phyloP scores from a whole-genome alignment of 768 basidiomycete species.

The Rhizopogon vesiculosus region DNA sequence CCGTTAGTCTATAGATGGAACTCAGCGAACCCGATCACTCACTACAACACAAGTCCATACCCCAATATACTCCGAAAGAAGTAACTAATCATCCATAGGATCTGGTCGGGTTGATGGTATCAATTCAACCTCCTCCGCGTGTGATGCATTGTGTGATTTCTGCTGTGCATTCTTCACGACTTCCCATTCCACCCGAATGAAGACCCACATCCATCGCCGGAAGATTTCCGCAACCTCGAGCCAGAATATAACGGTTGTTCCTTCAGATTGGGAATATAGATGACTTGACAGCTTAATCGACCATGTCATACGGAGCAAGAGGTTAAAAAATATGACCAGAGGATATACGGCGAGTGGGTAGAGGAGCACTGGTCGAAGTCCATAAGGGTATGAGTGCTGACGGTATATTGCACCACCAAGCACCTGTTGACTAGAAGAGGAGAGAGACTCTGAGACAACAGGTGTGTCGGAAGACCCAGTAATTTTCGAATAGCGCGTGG shows the following conservation, averaged over 20 bases:
- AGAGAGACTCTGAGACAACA: slow-evolving; percentile 12
- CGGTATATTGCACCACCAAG: slow-evolving; percentile 10
- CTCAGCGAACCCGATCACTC: slow-evolving; percentile 2
- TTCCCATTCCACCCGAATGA: slow-evolving; percentile 97
- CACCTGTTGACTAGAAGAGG: slow-evolving; percentile 5
- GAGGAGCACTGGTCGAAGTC: slow-evolving; percentile 70
- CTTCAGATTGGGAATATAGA: slow-evolving; percentile 73
- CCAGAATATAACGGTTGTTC: slow-evolving; percentile 81
- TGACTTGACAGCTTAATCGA: slow-evolving; percentile 86
- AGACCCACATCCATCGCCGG: slow-evolving; percentile 97
- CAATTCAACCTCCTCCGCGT: slow-evolving; percentile 12
- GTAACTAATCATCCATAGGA: slow-evolving; percentile 11
- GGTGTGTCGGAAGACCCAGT: slow-evolving; percentile 11
- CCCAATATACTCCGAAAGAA: not conserved
- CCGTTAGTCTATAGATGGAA: not conserved
- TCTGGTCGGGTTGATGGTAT: slow-evolving; percentile 9
- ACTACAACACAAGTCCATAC: slow-evolving; percentile 8
- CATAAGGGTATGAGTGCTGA: slow-evolving; percentile 48
- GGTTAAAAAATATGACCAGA: slow-evolving; percentile 73
- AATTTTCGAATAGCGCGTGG: slow-evolving; percentile 38
- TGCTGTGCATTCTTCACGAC: slow-evolving; percentile 52
- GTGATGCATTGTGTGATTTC: not conserved
- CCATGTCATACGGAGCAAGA: slow-evolving; percentile 91
- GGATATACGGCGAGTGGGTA: slow-evolving; percentile 86
- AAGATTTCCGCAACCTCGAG: slow-evolving; percentile 88